Conservation (phyloP, 306 rosid species). For the Myrica gale region DNA sequence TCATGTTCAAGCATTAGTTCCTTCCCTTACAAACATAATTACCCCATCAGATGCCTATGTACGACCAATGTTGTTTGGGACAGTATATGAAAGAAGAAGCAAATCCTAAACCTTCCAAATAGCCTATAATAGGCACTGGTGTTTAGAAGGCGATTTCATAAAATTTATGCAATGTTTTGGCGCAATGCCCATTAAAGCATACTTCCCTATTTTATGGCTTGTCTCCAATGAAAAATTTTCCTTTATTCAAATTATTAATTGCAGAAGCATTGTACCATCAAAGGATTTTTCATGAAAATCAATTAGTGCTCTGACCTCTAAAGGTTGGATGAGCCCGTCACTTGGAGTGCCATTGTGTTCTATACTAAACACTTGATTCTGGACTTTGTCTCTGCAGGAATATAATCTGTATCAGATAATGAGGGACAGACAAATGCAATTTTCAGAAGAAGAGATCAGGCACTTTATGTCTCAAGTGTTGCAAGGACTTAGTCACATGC, state of each 20-base stretch:
- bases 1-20: slow-evolving; percentile 10
- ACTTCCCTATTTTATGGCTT: not conserved
- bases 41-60: not conserved
- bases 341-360: not conserved
- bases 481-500: slow-evolving; percentile 70
- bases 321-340: slow-evolving; percentile 26
- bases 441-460: slow-evolving; percentile 70
- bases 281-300: slow-evolving; percentile 12
- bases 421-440: slow-evolving; percentile 63
- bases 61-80: not conserved
- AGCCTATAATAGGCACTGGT: not conserved
- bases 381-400: slow-evolving; percentile 48
- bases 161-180: not conserved
- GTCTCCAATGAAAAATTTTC: not conserved
- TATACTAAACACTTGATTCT: slow-evolving; percentile 32
- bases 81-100: not conserved
- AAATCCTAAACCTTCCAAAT: not conserved
- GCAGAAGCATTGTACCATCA: not conserved
- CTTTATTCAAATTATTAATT: not conserved
- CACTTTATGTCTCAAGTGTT: slow-evolving; percentile 67
- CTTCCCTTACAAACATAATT: not conserved
- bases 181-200: not conserved
- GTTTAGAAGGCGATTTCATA: not conserved
- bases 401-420: slow-evolving; percentile 75
- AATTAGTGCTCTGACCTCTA: slow-evolving; percentile 16